phyloP scores from a whole-genome alignment of 2,329 filamentous ascomycete genomes.

The Pseudocercospora crystallina region DNA sequence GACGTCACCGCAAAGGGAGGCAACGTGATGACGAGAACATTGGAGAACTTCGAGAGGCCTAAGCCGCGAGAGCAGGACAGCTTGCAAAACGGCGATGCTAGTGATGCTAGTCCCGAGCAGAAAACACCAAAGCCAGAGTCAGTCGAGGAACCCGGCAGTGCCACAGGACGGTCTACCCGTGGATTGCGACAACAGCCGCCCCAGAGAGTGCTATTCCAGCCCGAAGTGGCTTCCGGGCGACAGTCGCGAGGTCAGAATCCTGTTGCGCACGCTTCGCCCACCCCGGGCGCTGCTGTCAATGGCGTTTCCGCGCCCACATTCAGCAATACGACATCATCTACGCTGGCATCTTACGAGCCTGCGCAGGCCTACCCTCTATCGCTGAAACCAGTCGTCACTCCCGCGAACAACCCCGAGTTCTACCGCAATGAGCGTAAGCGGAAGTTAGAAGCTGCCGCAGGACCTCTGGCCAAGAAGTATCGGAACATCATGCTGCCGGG shows the following conservation, averaged over 20 bases:
- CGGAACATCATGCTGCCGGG: constrained; percentile 62
- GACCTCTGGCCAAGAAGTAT: constrained; percentile 46
- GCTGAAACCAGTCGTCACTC: constrained; percentile 72
- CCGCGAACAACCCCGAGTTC: constrained; percentile 68
- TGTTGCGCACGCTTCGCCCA: constrained; percentile 40
- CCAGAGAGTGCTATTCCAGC: constrained; percentile 80
- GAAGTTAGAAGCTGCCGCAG: constrained; percentile 37
- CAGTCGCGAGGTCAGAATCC: constrained; percentile 56
- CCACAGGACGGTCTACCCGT: constrained; percentile 34
- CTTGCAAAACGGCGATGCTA: constrained; percentile 56
- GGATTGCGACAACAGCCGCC: constrained; percentile 72
- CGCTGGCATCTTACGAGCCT: constrained; percentile 70
- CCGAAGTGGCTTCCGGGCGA: constrained; percentile 67
- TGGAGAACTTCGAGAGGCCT: constrained; percentile 68
- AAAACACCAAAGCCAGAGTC: constrained; percentile 53
- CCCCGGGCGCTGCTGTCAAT: constrained; percentile 52
- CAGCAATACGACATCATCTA: constrained; percentile 40
- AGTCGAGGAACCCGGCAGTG: constrained; percentile 50
- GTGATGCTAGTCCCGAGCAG: constrained; percentile 44
- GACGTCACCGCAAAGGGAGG: constrained; percentile 77
- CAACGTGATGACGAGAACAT: constrained; percentile 71
- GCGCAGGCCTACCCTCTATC: constrained; percentile 61
- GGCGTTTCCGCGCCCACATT: constrained; percentile 38
- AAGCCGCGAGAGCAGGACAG: constrained; percentile 49
- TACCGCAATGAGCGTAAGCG: constrained; percentile 62